Evolutionary conservation across 2,329 filamentous ascomycete species (phyloP).

Genomic region (Beauveria sp.): DNA sequence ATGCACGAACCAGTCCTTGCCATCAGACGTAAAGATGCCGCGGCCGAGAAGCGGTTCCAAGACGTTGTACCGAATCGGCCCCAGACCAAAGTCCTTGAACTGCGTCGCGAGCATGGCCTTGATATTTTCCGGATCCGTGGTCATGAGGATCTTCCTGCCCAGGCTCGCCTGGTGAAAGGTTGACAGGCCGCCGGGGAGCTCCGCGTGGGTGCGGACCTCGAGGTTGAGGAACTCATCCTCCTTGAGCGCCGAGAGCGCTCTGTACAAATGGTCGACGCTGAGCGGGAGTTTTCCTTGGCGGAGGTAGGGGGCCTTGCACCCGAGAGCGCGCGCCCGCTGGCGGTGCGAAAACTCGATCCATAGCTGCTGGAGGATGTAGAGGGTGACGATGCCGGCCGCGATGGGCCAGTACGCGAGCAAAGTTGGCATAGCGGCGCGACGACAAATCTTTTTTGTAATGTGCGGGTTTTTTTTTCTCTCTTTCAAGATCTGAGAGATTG

Average conservation of each 20-base stretch:
- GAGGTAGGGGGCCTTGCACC: neutral
- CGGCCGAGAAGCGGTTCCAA: slow-evolving; percentile 12
- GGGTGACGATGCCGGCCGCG: neutral
- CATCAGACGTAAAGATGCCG: slow-evolving; percentile 13
- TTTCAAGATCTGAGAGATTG: neutral
- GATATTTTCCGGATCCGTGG: slow-evolving; percentile 38
- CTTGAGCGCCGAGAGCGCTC: neutral
- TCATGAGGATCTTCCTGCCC: slow-evolving; percentile 8
- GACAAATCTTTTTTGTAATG: neutral
- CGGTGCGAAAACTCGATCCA: neutral
- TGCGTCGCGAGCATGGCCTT: slow-evolving; percentile 42
- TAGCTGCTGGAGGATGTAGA: neutral
- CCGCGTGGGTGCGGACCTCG: neutral
- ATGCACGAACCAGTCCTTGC: slow-evolving; percentile 3
- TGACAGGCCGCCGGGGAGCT: neutral
- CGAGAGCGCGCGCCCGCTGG: neutral
- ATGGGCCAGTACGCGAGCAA: slow-evolving; percentile 5
- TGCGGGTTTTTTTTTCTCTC: neutral
- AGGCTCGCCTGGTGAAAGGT: slow-evolving; percentile 12
- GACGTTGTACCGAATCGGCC: neutral
- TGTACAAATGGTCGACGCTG: neutral
- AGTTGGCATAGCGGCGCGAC: neutral
- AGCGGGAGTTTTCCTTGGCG: neutral
- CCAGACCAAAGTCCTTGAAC: slow-evolving; percentile 23
- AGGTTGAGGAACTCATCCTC: neutral